These are phyloP conservation scores for Bauhinia variegata DNA, from an alignment of 306 rosid species.

Conservation along the genomic window DNA sequence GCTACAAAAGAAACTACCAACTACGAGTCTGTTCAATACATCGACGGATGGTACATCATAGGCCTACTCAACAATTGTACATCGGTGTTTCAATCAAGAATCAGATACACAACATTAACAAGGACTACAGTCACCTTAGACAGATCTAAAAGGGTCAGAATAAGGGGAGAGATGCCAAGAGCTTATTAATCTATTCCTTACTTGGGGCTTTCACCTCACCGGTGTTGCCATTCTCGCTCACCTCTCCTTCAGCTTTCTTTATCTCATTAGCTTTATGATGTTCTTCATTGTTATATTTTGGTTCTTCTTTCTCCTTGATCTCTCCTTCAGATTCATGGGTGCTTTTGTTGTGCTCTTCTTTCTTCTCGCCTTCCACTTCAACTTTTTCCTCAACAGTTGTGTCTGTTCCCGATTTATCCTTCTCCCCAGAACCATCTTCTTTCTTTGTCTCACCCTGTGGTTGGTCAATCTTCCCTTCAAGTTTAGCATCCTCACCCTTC, in stretches of 20 bases:
- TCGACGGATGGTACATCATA: slow-evolving; percentile 56
- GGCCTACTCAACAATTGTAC: slow-evolving; percentile 64
- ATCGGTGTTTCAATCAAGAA: slow-evolving; percentile 62
- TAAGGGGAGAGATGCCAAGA: slow-evolving; percentile 41
- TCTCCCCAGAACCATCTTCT: slow-evolving; percentile 44
- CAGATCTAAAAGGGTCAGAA: slow-evolving; percentile 60
- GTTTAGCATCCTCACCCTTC: slow-evolving; percentile 28
- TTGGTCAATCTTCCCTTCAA: slow-evolving; percentile 46
- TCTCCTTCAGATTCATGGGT: slow-evolving; percentile 50
- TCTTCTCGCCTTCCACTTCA: slow-evolving; percentile 58
- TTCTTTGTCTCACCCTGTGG: slow-evolving; percentile 53
- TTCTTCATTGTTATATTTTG: slow-evolving; percentile 50
- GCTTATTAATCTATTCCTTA: slow-evolving; percentile 37
- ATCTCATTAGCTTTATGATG: slow-evolving; percentile 36
- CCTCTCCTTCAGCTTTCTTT: slow-evolving; percentile 51
- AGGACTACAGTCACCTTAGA: slow-evolving; percentile 56
- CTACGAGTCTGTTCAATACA: slow-evolving; percentile 58
- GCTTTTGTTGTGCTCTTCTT: slow-evolving; percentile 40
- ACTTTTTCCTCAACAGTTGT: slow-evolving; percentile 42
- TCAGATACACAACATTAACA: slow-evolving; percentile 61
- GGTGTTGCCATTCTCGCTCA: slow-evolving; percentile 52
- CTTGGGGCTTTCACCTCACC: slow-evolving; percentile 43
- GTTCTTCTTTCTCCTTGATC: slow-evolving; percentile 50
- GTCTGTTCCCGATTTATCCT: slow-evolving; percentile 39
- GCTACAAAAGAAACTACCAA: slow-evolving; percentile 52